Conservation (phyloP, 192 early-diverging fungal genomes). For the Lunasporangiospora selenospora region DNA sequence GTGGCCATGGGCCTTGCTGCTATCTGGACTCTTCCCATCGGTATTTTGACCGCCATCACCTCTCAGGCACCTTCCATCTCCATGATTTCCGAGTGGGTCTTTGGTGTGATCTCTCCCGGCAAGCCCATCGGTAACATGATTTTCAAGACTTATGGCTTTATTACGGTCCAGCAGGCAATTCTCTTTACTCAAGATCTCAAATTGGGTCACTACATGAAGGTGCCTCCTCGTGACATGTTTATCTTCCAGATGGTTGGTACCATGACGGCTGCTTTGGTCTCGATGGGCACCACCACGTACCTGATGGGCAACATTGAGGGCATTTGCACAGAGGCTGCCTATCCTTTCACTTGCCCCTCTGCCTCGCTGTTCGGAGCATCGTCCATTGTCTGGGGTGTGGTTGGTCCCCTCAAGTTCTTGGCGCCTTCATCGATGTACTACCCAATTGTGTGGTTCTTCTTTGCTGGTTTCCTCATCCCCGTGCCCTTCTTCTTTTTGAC, state of each 20-base stretch:
- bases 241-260: conserved; percentile 79
- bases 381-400: conserved; percentile 82
- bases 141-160: conserved; percentile 74
- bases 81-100: conserved; percentile 74
- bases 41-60: conserved; percentile 68
- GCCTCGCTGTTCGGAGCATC: conserved; percentile 69
- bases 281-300: conserved; percentile 72
- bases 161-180: conserved; percentile 66
- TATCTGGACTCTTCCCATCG: conserved; percentile 65
- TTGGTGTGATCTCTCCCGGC: conserved; percentile 69
- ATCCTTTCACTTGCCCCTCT: conserved; percentile 71
- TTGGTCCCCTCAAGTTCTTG: conserved; percentile 76
- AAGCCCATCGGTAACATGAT: conserved; percentile 67
- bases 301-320: conserved; percentile 63
- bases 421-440: conserved; percentile 54
- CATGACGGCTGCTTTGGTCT: conserved; percentile 70
- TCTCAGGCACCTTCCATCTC: conserved; percentile 63
- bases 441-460: conserved; percentile 58
- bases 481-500: conserved; percentile 73
- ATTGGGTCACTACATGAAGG: conserved; percentile 84
- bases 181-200: conserved; percentile 72
- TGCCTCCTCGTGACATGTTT: conserved; percentile 84
- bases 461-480: conserved; percentile 73
- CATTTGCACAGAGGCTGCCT: conserved; percentile 66
- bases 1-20: conserved; percentile 57